Percentiles rank a stretch among this genome's conserved stretches.
Evolutionary conservation across 2,329 filamentous ascomycete genomes (phyloP).

Genomic region (Fusarium anguioides): DNA sequence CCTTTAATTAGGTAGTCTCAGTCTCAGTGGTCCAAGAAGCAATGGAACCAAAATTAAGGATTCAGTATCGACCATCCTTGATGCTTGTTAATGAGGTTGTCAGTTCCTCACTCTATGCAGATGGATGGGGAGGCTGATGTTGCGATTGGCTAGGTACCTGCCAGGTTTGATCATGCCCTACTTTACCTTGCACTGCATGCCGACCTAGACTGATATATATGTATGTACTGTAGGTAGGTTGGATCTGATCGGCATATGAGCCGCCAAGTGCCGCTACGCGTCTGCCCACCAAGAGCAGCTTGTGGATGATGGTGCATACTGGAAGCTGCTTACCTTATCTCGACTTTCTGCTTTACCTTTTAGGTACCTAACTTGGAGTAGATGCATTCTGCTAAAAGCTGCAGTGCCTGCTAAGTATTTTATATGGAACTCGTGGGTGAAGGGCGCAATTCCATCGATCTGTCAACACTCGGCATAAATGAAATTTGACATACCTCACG

Average conservation of each 20-base stretch:
- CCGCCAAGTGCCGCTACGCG: slow-evolving; percentile 32
- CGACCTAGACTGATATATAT: background rate
- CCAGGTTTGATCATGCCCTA: background rate
- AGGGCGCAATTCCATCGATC: background rate
- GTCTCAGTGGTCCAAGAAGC: slow-evolving; percentile 16
- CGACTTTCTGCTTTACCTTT: no score
- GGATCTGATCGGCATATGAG: slow-evolving; percentile 32
- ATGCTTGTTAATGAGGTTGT: slow-evolving; percentile 12
- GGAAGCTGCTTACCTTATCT: no score
- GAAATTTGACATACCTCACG: background rate
- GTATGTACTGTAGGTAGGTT: background rate
- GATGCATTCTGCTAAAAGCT: no score
- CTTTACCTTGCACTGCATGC: slow-evolving; percentile 16
- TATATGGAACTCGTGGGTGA: background rate
- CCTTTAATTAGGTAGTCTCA: slow-evolving; percentile 3
- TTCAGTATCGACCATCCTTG: slow-evolving; percentile 10
- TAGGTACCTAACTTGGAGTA: background rate
- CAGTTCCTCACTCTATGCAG: slow-evolving; percentile 5
- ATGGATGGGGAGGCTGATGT: slow-evolving; percentile 19
- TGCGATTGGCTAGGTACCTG: slow-evolving; percentile 27
- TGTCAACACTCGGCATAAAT: background rate
- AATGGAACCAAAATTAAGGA: background rate
- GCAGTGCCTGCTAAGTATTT: no score
- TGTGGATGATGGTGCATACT: background rate
- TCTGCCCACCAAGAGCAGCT: background rate